Percentiles rank a stretch among this genome's conserved stretches.
These are phyloP conservation scores for Straminergon stramineum DNA, from an alignment of 225 moss, liverwort and hornwort genomes.

Conservation along the genomic window DNA sequence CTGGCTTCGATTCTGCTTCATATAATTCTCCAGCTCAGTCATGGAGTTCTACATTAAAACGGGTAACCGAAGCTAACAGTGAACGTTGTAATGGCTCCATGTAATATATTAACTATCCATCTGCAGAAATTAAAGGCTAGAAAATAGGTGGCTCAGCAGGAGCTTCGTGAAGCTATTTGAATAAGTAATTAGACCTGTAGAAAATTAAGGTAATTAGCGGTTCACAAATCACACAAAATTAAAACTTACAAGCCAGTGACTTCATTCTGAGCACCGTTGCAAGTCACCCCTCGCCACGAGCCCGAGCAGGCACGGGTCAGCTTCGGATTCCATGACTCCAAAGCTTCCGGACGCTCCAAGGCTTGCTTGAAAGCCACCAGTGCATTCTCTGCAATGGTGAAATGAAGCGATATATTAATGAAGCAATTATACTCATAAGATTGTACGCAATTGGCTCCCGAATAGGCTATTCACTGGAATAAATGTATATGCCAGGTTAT, in stretches of 20 bases:
- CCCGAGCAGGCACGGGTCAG: slow-evolving; percentile 18
- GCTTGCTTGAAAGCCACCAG: slow-evolving; percentile 28
- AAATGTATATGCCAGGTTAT: too few relatives aligned
- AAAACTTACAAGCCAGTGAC: slow-evolving; percentile 26
- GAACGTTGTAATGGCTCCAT: background rate
- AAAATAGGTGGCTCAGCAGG: background rate
- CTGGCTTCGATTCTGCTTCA: background rate
- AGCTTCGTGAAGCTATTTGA: background rate
- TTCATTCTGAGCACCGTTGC: slow-evolving; percentile 10
- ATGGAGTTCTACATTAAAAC: background rate
- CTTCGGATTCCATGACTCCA: slow-evolving; percentile 29
- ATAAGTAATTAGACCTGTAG: background rate
- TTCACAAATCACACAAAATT: too few relatives aligned
- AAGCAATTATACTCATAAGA: background rate
- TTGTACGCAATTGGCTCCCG: background rate
- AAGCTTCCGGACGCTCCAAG: slow-evolving; percentile 18
- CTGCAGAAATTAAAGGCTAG: background rate
- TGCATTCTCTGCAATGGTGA: slow-evolving; percentile 7
- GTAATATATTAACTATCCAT: background rate
- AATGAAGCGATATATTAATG: background rate
- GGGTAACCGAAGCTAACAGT: background rate
- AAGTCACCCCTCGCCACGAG: slow-evolving; percentile 31
- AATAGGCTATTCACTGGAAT: background rate
- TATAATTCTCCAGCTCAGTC: background rate
- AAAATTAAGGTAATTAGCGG: background rate